Evolutionary conservation across 352 stramenopile genomes (phyloP).

Genomic region (Pythium brachiatum): DNA sequence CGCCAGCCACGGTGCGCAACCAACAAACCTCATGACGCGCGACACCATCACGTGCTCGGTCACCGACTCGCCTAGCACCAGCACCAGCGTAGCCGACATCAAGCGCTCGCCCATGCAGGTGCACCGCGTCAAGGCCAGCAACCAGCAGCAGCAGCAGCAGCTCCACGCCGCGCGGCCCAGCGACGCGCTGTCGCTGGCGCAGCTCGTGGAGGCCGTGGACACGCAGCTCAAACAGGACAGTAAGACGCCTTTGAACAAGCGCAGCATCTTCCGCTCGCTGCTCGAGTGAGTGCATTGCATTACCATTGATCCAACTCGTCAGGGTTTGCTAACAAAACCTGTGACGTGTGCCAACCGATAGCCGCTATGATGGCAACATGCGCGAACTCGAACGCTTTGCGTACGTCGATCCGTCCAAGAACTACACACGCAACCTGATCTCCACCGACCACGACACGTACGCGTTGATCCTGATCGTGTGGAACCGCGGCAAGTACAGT

Average conservation of each 20-base stretch:
- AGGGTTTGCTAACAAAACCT: neutral
- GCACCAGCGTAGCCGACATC: neutral
- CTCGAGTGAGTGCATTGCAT: constrained; percentile 36
- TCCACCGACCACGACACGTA: constrained; percentile 87
- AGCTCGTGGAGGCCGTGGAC: constrained; percentile 49
- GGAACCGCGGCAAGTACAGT: constrained; percentile 87
- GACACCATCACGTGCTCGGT: constrained; percentile 16
- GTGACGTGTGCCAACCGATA: constrained; percentile 4
- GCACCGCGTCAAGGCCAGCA: constrained; percentile 14
- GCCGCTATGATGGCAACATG: constrained; percentile 42
- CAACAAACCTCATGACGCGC: constrained; percentile 18
- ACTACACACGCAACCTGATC: constrained; percentile 91
- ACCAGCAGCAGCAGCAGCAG: constrained; percentile 10
- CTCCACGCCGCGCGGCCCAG: neutral
- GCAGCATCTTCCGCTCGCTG: constrained; percentile 30
- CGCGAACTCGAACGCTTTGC: constrained; percentile 61
- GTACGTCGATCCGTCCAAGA: constrained; percentile 62
- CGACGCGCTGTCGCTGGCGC: constrained; percentile 27
- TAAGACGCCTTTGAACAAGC: constrained; percentile 39
- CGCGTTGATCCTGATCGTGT: constrained; percentile 92
- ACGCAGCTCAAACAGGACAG: constrained; percentile 32
- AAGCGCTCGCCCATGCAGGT: constrained; percentile 13
- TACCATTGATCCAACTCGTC: neutral
- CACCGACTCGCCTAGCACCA: constrained; percentile 1
- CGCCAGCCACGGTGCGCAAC: too few species aligned